These are phyloP conservation scores for Dictyostelium discoideum DNA, from an alignment of 78 protist species.

Conservation along the genomic window dicty_2.7 NC_007090.3:5134501-5135000, in stretches of 20 bases:
- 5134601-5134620: constrained; percentile 49
- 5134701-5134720: constrained; percentile 59
- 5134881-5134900: neutral
- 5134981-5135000: too few relatives aligned
- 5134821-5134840: neutral
- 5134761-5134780: neutral
- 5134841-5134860: neutral
- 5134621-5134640: constrained; percentile 49
- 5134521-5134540: constrained; percentile 46
- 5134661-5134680: constrained; percentile 61
- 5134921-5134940: neutral
- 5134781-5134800: neutral
- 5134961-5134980: neutral
- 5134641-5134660: constrained; percentile 41
- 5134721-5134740: constrained; percentile 30
- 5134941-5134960: neutral
- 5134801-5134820: neutral
- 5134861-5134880: neutral
- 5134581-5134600: constrained; percentile 28
- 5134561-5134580: constrained; percentile 67
- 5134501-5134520: constrained; percentile 73
- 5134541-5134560: constrained; percentile 61
- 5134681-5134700: constrained; percentile 76
- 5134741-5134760: neutral
- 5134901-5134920: neutral